These are phyloP conservation scores for Brassica cretica DNA, from an alignment of 345 rosid species.

Conservation along the genomic window DNA sequence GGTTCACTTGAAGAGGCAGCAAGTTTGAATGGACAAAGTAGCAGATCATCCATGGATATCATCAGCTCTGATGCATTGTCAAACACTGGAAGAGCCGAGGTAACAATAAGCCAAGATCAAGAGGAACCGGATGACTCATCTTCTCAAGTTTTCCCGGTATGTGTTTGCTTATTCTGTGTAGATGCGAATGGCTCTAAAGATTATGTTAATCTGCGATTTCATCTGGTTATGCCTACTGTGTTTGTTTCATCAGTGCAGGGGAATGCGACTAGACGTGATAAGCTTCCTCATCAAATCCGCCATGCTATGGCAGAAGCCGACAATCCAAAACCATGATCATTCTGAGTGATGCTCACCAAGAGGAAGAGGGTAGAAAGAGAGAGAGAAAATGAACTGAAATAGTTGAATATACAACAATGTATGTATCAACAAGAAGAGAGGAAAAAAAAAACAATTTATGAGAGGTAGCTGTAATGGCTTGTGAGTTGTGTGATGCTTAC, in stretches of 20 bases:
- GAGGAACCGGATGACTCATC: constrained; percentile 44
- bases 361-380: background rate
- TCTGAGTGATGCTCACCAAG: constrained; percentile 14
- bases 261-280: constrained; percentile 52
- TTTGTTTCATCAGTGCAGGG: constrained; percentile 41
- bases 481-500: background rate
- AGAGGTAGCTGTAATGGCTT: background rate
- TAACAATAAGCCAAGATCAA: constrained; percentile 1
- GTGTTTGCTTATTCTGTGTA: constrained; percentile 7
- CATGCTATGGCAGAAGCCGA: constrained; percentile 55
- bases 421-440: background rate
- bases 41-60: constrained; percentile 23
- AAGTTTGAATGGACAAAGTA: constrained; percentile 1
- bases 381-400: background rate
- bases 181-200: background rate
- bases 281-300: constrained; percentile 51
- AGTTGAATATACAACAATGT: background rate
- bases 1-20: background rate
- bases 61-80: background rate
- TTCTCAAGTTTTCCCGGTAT: constrained; percentile 58
- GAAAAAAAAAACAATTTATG: background rate
- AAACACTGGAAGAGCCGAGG: background rate
- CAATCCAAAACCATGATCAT: constrained; percentile 54
- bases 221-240: constrained; percentile 20
- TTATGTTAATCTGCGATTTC: background rate